Base-by-base conservation (phyloP, 305 asterid genomes). In the Solanum aculeatissimum region DNA sequence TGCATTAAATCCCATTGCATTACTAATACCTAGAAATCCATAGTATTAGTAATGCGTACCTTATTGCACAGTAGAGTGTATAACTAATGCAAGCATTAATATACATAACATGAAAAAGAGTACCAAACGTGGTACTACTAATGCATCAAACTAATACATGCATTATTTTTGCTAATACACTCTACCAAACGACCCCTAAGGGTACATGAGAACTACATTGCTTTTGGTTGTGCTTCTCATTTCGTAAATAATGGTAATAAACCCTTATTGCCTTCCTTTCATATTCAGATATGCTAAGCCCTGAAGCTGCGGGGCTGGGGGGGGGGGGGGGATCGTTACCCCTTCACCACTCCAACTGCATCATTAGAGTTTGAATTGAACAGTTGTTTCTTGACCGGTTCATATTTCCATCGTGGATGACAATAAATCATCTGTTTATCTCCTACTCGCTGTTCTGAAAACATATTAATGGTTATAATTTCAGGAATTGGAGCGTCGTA, bases 401-500 rank as follows among this genome's bases (percentile, higher is more conserved):
- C 18, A 27, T 16, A 27, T 77, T 77, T 27, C 27, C 63, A 3
- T 77, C 1, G 27, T 8, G 45, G 63, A 13, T 49, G 82, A 27
- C 63, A 9, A 16, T 18, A 8, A 35, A 63, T 16, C 82, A 51
- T 10, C 45, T 49, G 65, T 77, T 77, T 27, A 27, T 77, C 18
- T 51, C 65, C 45, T 51, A 16, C 42, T 49, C 6, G 1, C 82
- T 15, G 53, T 77, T 75, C 63, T 27, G 45, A 16, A 45, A 74
- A 23, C 43, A 49, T 49, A 47, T 77, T 47, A 47, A 45, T 53
- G 62, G 60, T 43, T 79, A 25, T 78, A 81, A 87, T 85, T 86
- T 69, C 96, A 96, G 99, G 97, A 93, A 9, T 89, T 96, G 58
- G 98, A 96, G 87, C 90, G 89, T 38, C 97, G 94, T 21, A 92